Conservation (phyloP, 1,284 basidiomycete genomes). For the Athelia sp. region DNA sequence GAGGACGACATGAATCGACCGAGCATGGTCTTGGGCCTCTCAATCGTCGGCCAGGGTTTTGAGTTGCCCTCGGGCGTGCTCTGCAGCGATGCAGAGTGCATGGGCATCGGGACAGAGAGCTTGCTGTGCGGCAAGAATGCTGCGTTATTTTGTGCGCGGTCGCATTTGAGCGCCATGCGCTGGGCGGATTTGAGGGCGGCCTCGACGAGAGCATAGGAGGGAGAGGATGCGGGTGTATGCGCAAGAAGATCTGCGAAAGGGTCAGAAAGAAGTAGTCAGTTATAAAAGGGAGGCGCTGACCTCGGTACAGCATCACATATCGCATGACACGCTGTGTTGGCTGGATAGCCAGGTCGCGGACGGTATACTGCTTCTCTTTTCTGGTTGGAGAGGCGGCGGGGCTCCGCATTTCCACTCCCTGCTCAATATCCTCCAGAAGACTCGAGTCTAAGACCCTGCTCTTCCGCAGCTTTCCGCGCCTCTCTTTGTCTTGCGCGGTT, state of each 20-base stretch:
- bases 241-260: slow-evolving; percentile 33
- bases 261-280: neutral
- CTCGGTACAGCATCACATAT: slow-evolving; percentile 63
- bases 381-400: neutral
- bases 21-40: too few relatives aligned
- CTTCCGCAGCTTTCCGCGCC: slow-evolving; percentile 6
- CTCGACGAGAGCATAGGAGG: slow-evolving; percentile 45
- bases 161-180: slow-evolving; percentile 59
- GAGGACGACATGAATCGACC: too few relatives aligned
- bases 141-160: slow-evolving; percentile 58
- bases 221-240: slow-evolving; percentile 37
- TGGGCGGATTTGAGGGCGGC: slow-evolving; percentile 53
- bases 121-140: slow-evolving; percentile 33
- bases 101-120: too few relatives aligned
- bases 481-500: neutral
- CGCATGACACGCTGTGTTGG: slow-evolving; percentile 67
- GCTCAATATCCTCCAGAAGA: slow-evolving; percentile 1
- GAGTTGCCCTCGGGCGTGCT: too few relatives aligned
- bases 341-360: slow-evolving; percentile 63
- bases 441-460: slow-evolving; percentile 10
- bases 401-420: slow-evolving; percentile 3
- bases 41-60: too few relatives aligned
- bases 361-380: slow-evolving; percentile 17
- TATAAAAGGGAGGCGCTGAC: slow-evolving; percentile 29
- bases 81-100: too few relatives aligned